Base-by-base conservation (phyloP, 805 yeast species). In the Candida vaughaniae region DNA sequence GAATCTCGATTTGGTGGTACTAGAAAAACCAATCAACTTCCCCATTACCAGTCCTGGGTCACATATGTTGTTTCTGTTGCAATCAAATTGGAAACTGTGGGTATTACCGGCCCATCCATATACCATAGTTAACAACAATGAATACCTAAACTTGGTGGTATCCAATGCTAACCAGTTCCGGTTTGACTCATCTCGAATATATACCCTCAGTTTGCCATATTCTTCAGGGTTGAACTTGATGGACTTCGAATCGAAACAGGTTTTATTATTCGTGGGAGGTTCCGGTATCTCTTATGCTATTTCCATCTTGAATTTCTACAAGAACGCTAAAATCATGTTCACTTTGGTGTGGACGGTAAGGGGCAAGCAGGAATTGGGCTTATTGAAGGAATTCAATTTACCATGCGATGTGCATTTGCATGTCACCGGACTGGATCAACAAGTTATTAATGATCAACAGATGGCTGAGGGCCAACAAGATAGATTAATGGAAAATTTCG, bases 231-330 rank as follows among this genome's bases (percentile, higher is more conserved):
- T 37, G 22, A 18, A 12, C 17, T 29, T 37, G 17, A 15, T 7
- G 19, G 35, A 31, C 6, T 31, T 28, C 22, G 35, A 31, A 16
- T 12, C 11, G 18, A 32, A 31, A 25, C 10, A 27, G 6, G 33
- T 32, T 15, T 27, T 32, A 3, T 10, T 46, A 6, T 37, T 45
- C 8, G 36, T 41, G 2, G 50, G 42, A 27, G 49, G 43, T 31
- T 42, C 37, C n/a, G 36, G 49, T 25, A 41, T 46, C 4, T 39
- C 47, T 1, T 43, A 38, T 28, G 49, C 42, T 4, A 17, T 46
- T 7, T 40, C 47, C 5, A 33, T 45, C 10, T 18, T 45, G 11
- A 30, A 17, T 2, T 33, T 31, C 22, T 41, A 45, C 22, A 33
- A 31, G 10, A 25, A 26, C n/a, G 20, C 17, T 9, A 18, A 27